Evolutionary conservation across 2,329 filamentous ascomycete species (phyloP).

Genomic region (Exophiala viscosa): DNA sequence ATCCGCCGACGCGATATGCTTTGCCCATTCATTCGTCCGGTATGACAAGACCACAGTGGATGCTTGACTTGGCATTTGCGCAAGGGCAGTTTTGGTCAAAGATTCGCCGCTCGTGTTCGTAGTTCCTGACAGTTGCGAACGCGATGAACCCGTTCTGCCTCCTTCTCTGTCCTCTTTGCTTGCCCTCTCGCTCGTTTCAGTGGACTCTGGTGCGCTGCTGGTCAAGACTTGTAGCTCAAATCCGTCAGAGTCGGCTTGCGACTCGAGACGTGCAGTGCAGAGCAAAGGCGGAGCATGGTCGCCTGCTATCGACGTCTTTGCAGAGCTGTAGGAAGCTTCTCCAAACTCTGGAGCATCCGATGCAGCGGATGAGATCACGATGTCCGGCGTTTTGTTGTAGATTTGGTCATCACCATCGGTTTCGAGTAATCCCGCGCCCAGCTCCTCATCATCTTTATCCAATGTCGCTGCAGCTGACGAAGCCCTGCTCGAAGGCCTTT

Average conservation of each 20-base stretch:
- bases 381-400: conserved; percentile 13
- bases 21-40: conserved; percentile 94
- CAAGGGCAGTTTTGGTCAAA: conserved; percentile 39
- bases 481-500: conserved; percentile 21
- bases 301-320: background rate
- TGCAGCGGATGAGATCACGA: conserved; percentile 18
- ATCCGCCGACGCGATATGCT: conserved; percentile 77
- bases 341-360: background rate
- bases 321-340: background rate
- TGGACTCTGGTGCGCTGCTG: background rate
- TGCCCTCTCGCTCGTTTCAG: background rate
- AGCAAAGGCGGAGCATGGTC: no score
- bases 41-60: conserved; percentile 78
- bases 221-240: no score
- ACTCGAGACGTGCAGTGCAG: no score
- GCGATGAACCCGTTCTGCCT: background rate
- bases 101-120: conserved; percentile 26
- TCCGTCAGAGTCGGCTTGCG: no score
- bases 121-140: conserved; percentile 13
- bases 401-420: conserved; percentile 33
- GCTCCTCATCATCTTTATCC: conserved; percentile 24
- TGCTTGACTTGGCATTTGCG: conserved; percentile 64
- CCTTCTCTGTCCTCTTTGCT: background rate
- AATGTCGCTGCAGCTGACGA: conserved; percentile 28
- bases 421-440: conserved; percentile 15